Evolutionary conservation across 2,329 filamentous ascomycete species (phyloP), one percentile per base, ranked within the genome.

Genomic region (Botrytis deweyae): DNA sequence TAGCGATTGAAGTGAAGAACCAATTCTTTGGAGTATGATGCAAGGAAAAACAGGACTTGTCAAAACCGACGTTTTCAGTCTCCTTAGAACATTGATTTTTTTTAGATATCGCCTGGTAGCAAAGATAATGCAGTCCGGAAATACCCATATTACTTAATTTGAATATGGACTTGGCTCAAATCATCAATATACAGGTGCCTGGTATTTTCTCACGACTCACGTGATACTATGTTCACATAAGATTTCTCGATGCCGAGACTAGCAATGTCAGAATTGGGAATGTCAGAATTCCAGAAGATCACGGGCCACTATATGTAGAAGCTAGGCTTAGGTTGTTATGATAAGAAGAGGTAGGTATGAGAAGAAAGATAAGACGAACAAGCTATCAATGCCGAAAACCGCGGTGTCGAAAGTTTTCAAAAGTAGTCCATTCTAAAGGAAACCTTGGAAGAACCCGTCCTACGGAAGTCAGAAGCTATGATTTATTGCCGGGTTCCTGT

Each of bases 1-100:
- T 5, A 6, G 0, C 4, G 4, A 12, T 14, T n/a, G 46, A n/a
- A 52, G 0, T 12, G 22, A n/a, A 52, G 46, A n/a, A 4, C 10
- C 6, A 6, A 52, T 3, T 0, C 1, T 52, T 52, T 10, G 10
- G 46, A 5, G 22, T 52, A 14, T 25, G 12, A 1, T 12, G 18
- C 44, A 25, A 1, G 20, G 46, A 25, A 25, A 10, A 52, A 25
- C 4, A 52, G 22, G 10, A 52, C 4, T 25, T 25, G 4, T 4
- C 5, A 1, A 52, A 12, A 25, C 22, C 10, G 12, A 25, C 2
- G 2, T 52, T 25, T 5, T 12, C 46, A 52, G 10, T 52, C 12
- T 52, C 46, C 9, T 25, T 25, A 4, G 8, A 25, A 25, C 4
- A 25, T 2, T 12, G 14, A 46, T 33, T 3, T 2, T 22, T 3